Percentiles rank a stretch among this genome's conserved stretches.
phyloP scores from a whole-genome alignment of 1,139 yeast genomes.

The Suhomyces atakaporum region DNA sequence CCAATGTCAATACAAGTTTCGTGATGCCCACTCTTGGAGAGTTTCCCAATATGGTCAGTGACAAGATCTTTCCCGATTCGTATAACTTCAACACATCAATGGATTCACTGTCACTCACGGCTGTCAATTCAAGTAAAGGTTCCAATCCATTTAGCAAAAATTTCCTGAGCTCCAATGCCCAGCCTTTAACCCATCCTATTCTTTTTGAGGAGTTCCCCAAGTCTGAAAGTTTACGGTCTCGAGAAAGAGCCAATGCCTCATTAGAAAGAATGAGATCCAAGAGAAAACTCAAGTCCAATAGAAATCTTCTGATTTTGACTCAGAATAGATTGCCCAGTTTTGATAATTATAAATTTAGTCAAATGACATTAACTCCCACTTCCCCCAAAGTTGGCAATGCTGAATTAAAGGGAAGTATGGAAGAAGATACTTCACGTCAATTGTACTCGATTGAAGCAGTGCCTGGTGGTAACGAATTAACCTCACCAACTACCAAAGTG shows the following conservation, averaged over 20 bases:
- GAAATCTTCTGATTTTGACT: conserved; percentile 32
- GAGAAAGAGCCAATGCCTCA: conserved; percentile 69
- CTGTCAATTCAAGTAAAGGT: conserved; percentile 1
- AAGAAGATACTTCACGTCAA: neutral
- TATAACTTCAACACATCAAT: conserved; percentile 4
- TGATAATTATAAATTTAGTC: conserved; percentile 9
- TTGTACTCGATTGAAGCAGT: conserved; percentile 1
- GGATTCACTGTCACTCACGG: conserved; percentile 5
- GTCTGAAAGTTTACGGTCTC: conserved; percentile 42
- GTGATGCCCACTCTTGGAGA: conserved; percentile 49
- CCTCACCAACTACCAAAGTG: conserved; percentile 2
- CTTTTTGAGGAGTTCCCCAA: conserved; percentile 35
- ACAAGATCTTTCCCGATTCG: conserved; percentile 12
- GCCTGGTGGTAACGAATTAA: conserved; percentile 2
- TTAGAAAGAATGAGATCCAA: conserved; percentile 62
- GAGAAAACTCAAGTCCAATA: conserved; percentile 52
- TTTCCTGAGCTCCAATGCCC: conserved; percentile 10
- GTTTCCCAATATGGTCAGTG: conserved; percentile 41
- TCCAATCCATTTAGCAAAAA: conserved; percentile 11
- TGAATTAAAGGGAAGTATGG: neutral
- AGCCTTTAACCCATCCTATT: conserved; percentile 10
- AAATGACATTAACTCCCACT: conserved; percentile 11
- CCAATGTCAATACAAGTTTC: conserved; percentile 17
- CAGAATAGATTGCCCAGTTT: conserved; percentile 28
- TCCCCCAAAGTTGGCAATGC: conserved; percentile 13